Percentiles rank a stretch among this genome's conserved stretches.
These are phyloP conservation scores for Gamsiella multidivaricata DNA, from an alignment of 192 early-diverging fungal species.

Conservation along the genomic window DNA sequence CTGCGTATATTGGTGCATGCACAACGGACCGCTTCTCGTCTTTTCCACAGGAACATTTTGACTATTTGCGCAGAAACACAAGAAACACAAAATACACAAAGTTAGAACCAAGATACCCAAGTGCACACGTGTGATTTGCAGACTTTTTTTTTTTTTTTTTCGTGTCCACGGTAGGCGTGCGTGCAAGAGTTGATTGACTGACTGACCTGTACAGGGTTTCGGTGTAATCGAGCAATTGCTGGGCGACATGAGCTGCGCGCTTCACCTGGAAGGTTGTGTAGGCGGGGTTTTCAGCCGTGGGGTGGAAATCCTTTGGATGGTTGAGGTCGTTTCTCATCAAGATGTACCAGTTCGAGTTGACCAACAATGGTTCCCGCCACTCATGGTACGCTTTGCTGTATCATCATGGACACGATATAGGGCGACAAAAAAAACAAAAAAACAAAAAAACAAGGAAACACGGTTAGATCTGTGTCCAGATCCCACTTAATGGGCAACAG, in stretches of 20 bases:
- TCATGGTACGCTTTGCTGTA: constrained; percentile 73
- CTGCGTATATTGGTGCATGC: constrained; percentile 89
- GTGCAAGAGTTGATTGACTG: neutral
- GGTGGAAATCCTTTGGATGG: constrained; percentile 59
- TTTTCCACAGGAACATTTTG: constrained; percentile 72
- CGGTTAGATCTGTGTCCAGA: neutral
- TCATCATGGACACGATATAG: neutral
- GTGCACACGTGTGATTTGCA: no score
- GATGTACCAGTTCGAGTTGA: constrained; percentile 93
- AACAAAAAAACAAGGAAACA: neutral
- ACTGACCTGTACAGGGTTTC: constrained; percentile 72
- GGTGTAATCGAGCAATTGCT: constrained; percentile 77
- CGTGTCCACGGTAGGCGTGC: neutral
- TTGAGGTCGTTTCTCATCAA: constrained; percentile 70
- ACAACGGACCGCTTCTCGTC: constrained; percentile 73
- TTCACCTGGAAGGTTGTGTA: constrained; percentile 84
- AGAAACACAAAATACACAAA: neutral
- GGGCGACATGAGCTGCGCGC: constrained; percentile 80
- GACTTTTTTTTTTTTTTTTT: no score
- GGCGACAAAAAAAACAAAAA: constrained; percentile 1
- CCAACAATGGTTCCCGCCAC: constrained; percentile 83
- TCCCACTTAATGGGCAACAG: no score
- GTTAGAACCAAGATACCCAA: no score
- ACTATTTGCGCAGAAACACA: constrained; percentile 32
- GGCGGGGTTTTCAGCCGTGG: constrained; percentile 50